Conservation (phyloP, 116 monocot species). For the Phalaenopsis hybrid region DNA sequence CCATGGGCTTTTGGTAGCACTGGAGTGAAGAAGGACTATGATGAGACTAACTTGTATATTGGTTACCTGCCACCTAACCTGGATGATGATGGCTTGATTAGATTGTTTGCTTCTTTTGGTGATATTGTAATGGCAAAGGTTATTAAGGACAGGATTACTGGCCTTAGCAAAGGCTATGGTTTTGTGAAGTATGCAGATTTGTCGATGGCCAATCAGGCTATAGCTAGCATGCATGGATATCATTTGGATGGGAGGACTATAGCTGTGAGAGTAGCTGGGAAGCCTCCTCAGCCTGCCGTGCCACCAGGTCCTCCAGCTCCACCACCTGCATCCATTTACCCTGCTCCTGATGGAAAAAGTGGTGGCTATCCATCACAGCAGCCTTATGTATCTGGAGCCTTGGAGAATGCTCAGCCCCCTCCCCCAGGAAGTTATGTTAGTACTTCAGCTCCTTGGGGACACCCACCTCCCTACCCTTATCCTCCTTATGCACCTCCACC, state of each 20-base stretch:
- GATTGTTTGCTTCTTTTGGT: constrained; percentile 35
- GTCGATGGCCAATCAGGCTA: constrained; percentile 24
- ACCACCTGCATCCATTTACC: constrained; percentile 31
- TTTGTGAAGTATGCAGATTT: constrained; percentile 43
- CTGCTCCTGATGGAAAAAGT: constrained; percentile 21
- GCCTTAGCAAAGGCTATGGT: constrained; percentile 49
- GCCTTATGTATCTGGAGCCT: constrained; percentile 39
- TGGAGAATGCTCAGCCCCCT: constrained; percentile 17
- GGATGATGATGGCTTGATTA: constrained; percentile 33
- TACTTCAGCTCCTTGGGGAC: constrained; percentile 54
- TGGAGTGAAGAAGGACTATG: constrained; percentile 30
- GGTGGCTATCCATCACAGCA: constrained; percentile 71
- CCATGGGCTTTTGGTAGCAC: constrained; percentile 42
- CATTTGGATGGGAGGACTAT: constrained; percentile 36
- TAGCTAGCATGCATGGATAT: constrained; percentile 36
- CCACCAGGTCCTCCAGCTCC: constrained; percentile 59
- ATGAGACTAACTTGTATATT: constrained; percentile 38
- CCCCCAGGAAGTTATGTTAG: constrained; percentile 63
- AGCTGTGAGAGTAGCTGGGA: constrained; percentile 49
- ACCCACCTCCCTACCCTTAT: constrained; percentile 55
- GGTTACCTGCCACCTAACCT: constrained; percentile 34
- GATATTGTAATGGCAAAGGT: constrained; percentile 43
- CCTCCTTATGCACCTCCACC: constrained; percentile 48
- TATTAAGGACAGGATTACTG: constrained; percentile 40
- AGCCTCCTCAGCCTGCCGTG: constrained; percentile 67